These are phyloP conservation scores for Coemansia sp. DNA, from an alignment of 192 early-diverging fungal genomes.

Conservation along the genomic window DNA sequence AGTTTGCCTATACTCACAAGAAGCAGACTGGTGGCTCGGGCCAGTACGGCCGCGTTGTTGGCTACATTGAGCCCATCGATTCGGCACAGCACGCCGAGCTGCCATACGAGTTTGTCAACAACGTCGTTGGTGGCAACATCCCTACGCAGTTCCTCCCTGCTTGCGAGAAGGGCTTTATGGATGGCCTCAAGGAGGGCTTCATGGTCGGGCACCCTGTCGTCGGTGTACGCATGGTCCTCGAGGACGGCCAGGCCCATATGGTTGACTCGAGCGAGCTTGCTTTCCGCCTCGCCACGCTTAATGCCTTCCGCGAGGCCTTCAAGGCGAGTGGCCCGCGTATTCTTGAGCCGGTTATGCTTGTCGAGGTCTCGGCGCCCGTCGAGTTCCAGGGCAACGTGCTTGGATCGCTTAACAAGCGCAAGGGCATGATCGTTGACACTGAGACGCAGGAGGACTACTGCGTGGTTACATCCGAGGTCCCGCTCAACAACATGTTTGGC, in stretches of 20 bases:
- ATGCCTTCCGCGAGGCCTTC: constrained; percentile 91
- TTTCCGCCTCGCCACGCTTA: constrained; percentile 83
- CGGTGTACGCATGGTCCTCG: constrained; percentile 80
- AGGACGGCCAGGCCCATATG: constrained; percentile 88
- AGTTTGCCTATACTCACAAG: constrained; percentile 98
- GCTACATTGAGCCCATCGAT: constrained; percentile 86
- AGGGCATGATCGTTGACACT: constrained; percentile 91
- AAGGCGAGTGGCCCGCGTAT: constrained; percentile 76
- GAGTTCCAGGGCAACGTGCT: constrained; percentile 94
- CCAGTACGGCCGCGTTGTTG: constrained; percentile 89
- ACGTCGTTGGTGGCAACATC: constrained; percentile 92
- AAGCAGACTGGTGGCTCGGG: constrained; percentile 97
- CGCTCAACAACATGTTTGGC: constrained; percentile 98
- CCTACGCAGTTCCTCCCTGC: constrained; percentile 90
- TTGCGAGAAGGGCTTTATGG: constrained; percentile 94
- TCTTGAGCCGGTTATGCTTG: constrained; percentile 96
- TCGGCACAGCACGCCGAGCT: constrained; percentile 60
- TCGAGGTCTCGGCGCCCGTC: constrained; percentile 80
- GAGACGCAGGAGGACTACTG: constrained; percentile 93
- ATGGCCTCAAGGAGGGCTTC: constrained; percentile 85
- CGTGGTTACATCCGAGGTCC: constrained; percentile 80
- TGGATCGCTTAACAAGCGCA: constrained; percentile 93
- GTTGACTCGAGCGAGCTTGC: constrained; percentile 97
- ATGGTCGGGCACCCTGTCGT: constrained; percentile 91
- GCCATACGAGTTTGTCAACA: constrained; percentile 71